Evolutionary conservation across 1,284 basidiomycete species (phyloP), one percentile per base, ranked within the genome.

Genomic region (Papiliotrema terrestris): DNA sequence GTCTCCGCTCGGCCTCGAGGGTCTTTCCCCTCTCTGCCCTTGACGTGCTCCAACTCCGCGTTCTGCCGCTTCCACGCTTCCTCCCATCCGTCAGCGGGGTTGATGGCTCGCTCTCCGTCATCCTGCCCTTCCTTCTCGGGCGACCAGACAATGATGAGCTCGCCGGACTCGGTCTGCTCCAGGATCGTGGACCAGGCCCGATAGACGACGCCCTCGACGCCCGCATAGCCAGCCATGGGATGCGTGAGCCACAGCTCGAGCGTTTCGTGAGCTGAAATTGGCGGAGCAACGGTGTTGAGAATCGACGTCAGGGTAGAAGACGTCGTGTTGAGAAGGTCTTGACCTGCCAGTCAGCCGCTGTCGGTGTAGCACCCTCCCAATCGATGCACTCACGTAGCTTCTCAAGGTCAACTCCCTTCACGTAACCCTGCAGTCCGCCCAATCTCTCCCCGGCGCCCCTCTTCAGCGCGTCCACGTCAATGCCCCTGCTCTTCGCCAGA

Each of bases 201-300:
- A 78, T 97, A 98, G 13, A 94, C 90, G n/a, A 99, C 83, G n/a
- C 86, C 83, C 74, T 97, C 93, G 45, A 98, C 84, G 15, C 95
- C 96, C 52, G 94, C 92, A 71, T 96, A 97, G 14, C 96, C 95
- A 56, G 84, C 80, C 93, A 99, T 95, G 65, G 95, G 93, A 78
- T 98, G 94, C 63, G 88, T 88, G 38, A 98, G 80, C 85, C 90
- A 93, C 6, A 99, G 87, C 72, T 96, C 86, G 57, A 98, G 90
- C 20, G 98, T 91, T 78, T 99, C 96, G 73, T 98, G 95, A 65
- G 93, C 92, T 14, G 93, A 89, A 65, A 98, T 98, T 3, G 96
- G 96, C 25, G 96, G 96, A 0, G 95, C 96, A 49, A 99, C 95
- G 17, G 88, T 94, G 71, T 98, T 96, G 59, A 98, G 79, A 53